Percentiles rank a stretch among this genome's conserved stretches.
phyloP scores from a whole-genome alignment of 352 stramenopile genomes.

The Plasmopara muralis region DNA sequence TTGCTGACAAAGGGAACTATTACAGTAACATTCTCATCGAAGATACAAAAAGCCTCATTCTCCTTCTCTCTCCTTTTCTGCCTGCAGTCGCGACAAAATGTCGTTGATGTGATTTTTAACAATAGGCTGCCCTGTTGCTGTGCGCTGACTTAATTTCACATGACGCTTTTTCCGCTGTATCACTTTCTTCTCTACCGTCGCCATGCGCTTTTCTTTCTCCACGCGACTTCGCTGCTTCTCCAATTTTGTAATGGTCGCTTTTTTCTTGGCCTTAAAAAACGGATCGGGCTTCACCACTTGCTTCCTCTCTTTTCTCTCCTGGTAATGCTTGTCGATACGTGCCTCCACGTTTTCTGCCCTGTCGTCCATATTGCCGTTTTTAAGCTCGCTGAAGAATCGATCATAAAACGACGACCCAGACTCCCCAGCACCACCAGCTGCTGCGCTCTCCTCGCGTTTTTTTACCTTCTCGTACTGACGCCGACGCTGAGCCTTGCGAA shows the following conservation, averaged over 20 bases:
- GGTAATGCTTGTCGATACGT: conserved; percentile 14
- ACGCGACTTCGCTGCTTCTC: conserved; percentile 39
- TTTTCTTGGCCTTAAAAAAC: conserved; percentile 82
- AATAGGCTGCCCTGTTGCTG: conserved; percentile 68
- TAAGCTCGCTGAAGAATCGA: conserved; percentile 60
- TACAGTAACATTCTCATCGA: conserved; percentile 4
- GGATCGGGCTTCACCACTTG: conserved; percentile 52
- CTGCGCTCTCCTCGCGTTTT: conserved; percentile 34
- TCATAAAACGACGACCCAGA: conserved; percentile 72
- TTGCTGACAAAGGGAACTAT: not conserved
- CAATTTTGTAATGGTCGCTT: conserved; percentile 44
- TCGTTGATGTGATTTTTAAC: conserved; percentile 84
- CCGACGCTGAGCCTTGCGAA: conserved; percentile 72
- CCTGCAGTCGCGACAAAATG: conserved; percentile 65
- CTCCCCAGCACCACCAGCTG: conserved; percentile 9
- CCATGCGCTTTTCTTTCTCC: conserved; percentile 46
- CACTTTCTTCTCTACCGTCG: conserved; percentile 65
- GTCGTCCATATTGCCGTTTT: conserved; percentile 31
- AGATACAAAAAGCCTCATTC: not conserved
- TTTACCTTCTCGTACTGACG: conserved; percentile 82
- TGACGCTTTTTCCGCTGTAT: conserved; percentile 81
- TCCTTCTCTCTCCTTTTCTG: conserved; percentile 36
- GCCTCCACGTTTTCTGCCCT: conserved; percentile 20
- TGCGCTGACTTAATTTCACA: conserved; percentile 79
- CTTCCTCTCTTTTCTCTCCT: conserved; percentile 16